Conservation (phyloP, 2,329 filamentous ascomycete genomes). For the Cercospora janseana region DNA sequence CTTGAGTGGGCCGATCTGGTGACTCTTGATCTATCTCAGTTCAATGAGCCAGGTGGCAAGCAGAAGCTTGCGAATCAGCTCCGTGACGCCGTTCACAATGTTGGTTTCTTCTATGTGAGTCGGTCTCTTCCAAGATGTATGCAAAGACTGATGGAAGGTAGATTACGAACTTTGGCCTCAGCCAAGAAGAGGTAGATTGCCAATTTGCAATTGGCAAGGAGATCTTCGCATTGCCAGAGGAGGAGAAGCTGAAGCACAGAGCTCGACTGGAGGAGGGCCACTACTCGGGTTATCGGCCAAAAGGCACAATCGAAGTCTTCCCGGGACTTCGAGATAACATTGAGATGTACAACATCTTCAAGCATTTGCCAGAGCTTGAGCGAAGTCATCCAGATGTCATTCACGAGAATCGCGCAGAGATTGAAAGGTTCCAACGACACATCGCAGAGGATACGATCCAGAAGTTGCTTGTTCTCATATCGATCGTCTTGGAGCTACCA, state of each 20-base stretch:
- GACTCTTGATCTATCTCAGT: slow-evolving; percentile 57
- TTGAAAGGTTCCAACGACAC: slow-evolving; percentile 54
- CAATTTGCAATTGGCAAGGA: slow-evolving; percentile 62
- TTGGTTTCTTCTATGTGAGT: slow-evolving; percentile 62
- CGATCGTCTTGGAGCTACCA: slow-evolving; percentile 59
- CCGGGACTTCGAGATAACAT: slow-evolving; percentile 50
- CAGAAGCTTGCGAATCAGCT: slow-evolving; percentile 55
- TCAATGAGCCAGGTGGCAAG: slow-evolving; percentile 55
- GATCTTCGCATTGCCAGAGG: slow-evolving; percentile 56
- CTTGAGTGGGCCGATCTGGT: slow-evolving; percentile 55
- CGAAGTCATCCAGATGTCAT: slow-evolving; percentile 38
- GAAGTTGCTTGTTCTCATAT: slow-evolving; percentile 59
- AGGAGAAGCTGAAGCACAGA: slow-evolving; percentile 60
- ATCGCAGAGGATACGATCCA: slow-evolving; percentile 57
- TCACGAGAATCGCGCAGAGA: slow-evolving; percentile 52
- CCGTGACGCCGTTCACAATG: slow-evolving; percentile 50
- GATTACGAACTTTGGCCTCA: slow-evolving; percentile 58
- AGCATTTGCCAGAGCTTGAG: slow-evolving; percentile 41
- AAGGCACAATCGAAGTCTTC: slow-evolving; percentile 25
- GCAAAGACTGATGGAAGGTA: slow-evolving; percentile 11
- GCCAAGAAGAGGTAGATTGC: slow-evolving; percentile 58
- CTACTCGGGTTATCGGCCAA: slow-evolving; percentile 35
- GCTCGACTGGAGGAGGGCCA: slow-evolving; percentile 34
- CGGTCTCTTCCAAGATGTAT: not conserved
- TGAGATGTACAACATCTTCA: slow-evolving; percentile 60